A percentile compares a stretch with the other conserved stretches of the same genome.
These are phyloP conservation scores for Trichophyton benhamiae DNA, from an alignment of 2,329 filamentous ascomycete species.

Conservation along the genomic window DNA sequence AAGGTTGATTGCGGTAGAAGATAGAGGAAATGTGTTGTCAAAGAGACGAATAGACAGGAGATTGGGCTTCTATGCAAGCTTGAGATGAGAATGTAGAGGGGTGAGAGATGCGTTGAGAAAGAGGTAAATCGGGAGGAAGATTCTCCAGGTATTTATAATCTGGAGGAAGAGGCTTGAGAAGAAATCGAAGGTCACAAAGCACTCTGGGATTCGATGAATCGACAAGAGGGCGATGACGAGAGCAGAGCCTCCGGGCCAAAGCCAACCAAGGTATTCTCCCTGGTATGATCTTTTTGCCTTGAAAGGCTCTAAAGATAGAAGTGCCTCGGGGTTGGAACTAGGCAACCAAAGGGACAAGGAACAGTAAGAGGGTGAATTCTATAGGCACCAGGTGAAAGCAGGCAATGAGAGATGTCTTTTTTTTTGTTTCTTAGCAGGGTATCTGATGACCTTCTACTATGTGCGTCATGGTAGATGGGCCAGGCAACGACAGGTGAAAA, in stretches of 20 bases:
- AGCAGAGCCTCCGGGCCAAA: background rate
- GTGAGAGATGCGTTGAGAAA: background rate
- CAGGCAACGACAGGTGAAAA: background rate
- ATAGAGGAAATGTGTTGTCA: background rate
- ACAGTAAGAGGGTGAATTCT: background rate
- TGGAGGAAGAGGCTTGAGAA: background rate
- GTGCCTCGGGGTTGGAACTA: background rate
- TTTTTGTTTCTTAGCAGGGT: background rate
- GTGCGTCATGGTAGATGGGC: slow-evolving; percentile 4
- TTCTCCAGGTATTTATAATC: slow-evolving; percentile 3
- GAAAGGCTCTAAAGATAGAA: background rate
- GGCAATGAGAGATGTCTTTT: background rate
- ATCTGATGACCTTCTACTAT: slow-evolving; percentile 1
- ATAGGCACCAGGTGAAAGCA: background rate
- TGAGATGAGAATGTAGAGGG: background rate
- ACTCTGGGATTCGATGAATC: slow-evolving; percentile 2
- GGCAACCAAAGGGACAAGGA: background rate
- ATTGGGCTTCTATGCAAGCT: slow-evolving; percentile 1
- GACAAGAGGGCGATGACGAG: background rate
- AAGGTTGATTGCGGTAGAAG: background rate
- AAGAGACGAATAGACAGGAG: background rate
- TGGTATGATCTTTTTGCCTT: background rate
- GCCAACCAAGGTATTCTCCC: slow-evolving; percentile 2
- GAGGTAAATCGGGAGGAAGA: background rate
- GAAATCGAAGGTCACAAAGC: background rate